phyloP scores from a whole-genome alignment of 2,329 filamentous ascomycete genomes.

The Stemphylium beticola region DNA sequence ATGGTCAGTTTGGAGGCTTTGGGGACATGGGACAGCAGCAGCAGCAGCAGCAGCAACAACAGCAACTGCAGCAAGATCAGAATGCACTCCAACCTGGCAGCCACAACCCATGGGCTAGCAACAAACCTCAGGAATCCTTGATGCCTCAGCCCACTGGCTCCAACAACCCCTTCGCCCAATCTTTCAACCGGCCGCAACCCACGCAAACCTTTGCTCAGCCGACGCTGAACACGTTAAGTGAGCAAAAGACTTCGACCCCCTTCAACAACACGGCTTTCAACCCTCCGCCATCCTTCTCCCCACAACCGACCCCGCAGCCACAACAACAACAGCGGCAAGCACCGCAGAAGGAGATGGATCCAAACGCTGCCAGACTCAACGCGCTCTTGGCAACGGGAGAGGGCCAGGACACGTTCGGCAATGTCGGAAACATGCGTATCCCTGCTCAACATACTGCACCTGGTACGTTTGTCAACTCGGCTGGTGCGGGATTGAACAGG shows the following conservation, averaged over 20 bases:
- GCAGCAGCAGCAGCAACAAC: conserved; percentile 31
- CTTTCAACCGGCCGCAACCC: conserved; percentile 67
- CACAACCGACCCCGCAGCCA: conserved; percentile 49
- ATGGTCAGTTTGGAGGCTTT: conserved; percentile 45
- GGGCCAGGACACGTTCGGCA: conserved; percentile 96
- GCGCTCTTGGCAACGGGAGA: conserved; percentile 84
- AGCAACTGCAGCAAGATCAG: conserved; percentile 62
- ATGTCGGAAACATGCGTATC: conserved; percentile 94
- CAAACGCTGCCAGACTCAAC: conserved; percentile 77
- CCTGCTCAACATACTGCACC: conserved; percentile 96
- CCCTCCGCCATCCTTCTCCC: conserved; percentile 54
- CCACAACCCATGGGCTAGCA: conserved; percentile 88
- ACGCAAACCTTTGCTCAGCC: conserved; percentile 66
- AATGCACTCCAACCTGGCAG: conserved; percentile 75
- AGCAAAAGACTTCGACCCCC: conserved; percentile 78
- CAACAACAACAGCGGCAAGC: conserved; percentile 51
- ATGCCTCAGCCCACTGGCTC: conserved; percentile 89
- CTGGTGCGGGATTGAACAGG: conserved; percentile 77
- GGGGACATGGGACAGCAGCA: conserved; percentile 43
- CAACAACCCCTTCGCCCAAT: conserved; percentile 92
- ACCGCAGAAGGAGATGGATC: conserved; percentile 56
- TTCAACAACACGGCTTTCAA: conserved; percentile 62
- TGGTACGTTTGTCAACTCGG: conserved; percentile 95
- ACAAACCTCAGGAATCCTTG: conserved; percentile 68
- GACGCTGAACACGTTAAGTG: conserved; percentile 75